A percentile compares a stretch with the other conserved stretches of the same genome.
phyloP scores from a whole-genome alignment of 306 rosid species.

The Fragaria vesca region DNA sequence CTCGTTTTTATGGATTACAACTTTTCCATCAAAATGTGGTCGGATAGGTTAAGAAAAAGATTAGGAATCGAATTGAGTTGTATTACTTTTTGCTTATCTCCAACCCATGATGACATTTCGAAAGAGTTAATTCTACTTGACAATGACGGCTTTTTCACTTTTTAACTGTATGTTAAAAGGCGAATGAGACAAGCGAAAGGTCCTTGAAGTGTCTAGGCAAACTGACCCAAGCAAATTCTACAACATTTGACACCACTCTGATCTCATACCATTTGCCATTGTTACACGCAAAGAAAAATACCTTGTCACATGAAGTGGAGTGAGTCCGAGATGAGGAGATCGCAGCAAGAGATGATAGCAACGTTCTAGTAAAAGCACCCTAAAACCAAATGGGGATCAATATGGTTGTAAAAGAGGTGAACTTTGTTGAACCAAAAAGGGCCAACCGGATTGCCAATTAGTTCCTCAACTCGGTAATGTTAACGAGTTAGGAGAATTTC shows the following conservation, averaged over 20 bases:
- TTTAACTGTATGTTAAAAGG: background rate
- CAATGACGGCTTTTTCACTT: background rate
- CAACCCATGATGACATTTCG: background rate
- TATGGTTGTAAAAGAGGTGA: too few species aligned
- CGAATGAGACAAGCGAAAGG: background rate
- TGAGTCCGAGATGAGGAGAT: too few species aligned
- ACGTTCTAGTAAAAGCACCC: too few species aligned
- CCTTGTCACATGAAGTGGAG: background rate
- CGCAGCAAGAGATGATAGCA: too few species aligned
- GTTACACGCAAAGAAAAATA: background rate
- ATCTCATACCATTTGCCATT: background rate
- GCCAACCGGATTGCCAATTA: too few species aligned
- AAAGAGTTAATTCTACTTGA: background rate
- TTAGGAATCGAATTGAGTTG: conserved; percentile 10
- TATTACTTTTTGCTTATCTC: background rate
- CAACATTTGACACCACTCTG: background rate
- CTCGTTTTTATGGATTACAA: conserved; percentile 37
- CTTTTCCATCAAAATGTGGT: conserved; percentile 41
- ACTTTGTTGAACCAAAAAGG: background rate
- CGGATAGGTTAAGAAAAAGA: conserved; percentile 25
- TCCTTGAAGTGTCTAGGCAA: background rate
- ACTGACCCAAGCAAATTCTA: background rate
- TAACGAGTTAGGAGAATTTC: too few species aligned
- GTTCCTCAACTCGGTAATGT: too few species aligned
- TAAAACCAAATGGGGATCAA: too few species aligned